These are phyloP conservation scores for Chaetothyriales sp. DNA, from an alignment of 2,329 filamentous ascomycete species.

Conservation along the genomic window DNA sequence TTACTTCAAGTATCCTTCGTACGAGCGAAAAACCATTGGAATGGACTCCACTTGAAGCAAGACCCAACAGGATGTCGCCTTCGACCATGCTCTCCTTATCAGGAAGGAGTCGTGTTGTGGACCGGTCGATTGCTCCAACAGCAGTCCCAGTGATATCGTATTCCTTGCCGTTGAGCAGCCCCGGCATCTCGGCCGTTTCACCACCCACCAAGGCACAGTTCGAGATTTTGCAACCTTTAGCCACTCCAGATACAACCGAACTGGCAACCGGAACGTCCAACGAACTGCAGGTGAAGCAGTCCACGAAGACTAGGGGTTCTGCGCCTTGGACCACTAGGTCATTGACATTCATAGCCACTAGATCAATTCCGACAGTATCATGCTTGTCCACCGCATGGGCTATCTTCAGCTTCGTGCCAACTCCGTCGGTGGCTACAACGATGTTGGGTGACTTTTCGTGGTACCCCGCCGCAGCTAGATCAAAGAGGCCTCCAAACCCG, in stretches of 20 bases:
- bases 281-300: conserved; percentile 91
- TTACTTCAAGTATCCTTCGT: conserved; percentile 65
- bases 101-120: conserved; percentile 49
- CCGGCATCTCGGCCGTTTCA: conserved; percentile 96
- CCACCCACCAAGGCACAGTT: conserved; percentile 88
- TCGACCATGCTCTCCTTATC: conserved; percentile 57
- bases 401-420: conserved; percentile 93
- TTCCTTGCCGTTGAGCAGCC: conserved; percentile 74
- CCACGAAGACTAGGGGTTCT: conserved; percentile 87
- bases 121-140: conserved; percentile 56
- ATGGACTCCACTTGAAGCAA: conserved; percentile 76
- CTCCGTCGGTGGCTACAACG: conserved; percentile 89
- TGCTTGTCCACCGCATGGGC: conserved; percentile 81
- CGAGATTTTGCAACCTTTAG: conserved; percentile 68
- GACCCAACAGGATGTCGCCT: conserved; percentile 73
- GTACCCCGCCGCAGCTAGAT: conserved; percentile 61
- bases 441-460: conserved; percentile 62
- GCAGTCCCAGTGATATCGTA: conserved; percentile 90
- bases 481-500: conserved; percentile 81
- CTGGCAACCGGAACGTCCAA: conserved; percentile 64
- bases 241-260: conserved; percentile 81
- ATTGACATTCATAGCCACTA: conserved; percentile 99
- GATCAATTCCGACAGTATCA: conserved; percentile 86
- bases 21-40: conserved; percentile 98
- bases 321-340: conserved; percentile 93